Percentiles rank a stretch among this genome's conserved stretches.
These are phyloP conservation scores for Metschnikowia rubicola DNA, from an alignment of 805 yeast species.

Conservation along the genomic window DNA sequence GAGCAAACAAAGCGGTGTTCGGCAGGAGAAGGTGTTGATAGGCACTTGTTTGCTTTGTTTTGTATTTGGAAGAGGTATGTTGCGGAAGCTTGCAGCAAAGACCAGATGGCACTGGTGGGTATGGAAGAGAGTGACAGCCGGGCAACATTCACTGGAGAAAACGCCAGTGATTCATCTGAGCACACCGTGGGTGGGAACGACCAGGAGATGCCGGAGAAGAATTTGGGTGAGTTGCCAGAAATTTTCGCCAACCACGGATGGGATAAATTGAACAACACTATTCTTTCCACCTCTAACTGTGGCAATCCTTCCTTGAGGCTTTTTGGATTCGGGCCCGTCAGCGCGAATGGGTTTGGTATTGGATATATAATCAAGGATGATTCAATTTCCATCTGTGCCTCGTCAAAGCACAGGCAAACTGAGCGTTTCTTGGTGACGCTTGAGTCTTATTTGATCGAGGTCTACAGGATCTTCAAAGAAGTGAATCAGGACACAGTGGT, in stretches of 20 bases:
- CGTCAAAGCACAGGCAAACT: slow-evolving; percentile 61
- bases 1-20: slow-evolving; percentile 66
- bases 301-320: slow-evolving; percentile 57
- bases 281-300: slow-evolving; percentile 56
- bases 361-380: slow-evolving; percentile 55
- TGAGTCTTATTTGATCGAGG: slow-evolving; percentile 46
- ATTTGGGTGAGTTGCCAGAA: slow-evolving; percentile 51
- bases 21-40: slow-evolving; percentile 83
- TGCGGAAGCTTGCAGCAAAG: slow-evolving; percentile 20
- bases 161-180: slow-evolving; percentile 24
- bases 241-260: slow-evolving; percentile 85
- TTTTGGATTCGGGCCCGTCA: slow-evolving; percentile 60
- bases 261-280: slow-evolving; percentile 77
- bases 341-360: slow-evolving; percentile 56
- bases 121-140: slow-evolving; percentile 12
- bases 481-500: slow-evolving; percentile 18
- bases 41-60: slow-evolving; percentile 83
- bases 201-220: slow-evolving; percentile 13
- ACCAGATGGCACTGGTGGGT: background rate
- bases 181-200: slow-evolving; percentile 27
- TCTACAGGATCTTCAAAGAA: slow-evolving; percentile 34
- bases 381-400: slow-evolving; percentile 49
- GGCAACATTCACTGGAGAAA: slow-evolving; percentile 8
- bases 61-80: slow-evolving; percentile 79
- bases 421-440: slow-evolving; percentile 52